Base-by-base conservation (phyloP, 257 asterid species). In the Cruciata laevipes region DNA sequence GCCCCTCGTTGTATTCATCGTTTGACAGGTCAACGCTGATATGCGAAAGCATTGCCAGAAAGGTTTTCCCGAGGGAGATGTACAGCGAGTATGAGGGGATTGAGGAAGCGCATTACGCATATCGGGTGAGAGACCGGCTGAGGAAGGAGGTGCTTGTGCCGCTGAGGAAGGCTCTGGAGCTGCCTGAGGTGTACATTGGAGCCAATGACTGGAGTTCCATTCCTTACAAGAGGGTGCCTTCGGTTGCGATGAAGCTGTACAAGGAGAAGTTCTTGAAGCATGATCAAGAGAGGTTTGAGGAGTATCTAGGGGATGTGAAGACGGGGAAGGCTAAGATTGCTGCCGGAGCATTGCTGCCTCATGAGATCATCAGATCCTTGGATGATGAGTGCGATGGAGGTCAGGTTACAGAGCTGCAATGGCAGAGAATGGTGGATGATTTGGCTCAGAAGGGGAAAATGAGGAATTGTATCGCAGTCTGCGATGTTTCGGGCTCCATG, bases 341-440 rank as follows among this genome's bases (percentile, higher is more conserved):
- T 9, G 74, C 74, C 0, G 74, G 65, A 2, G 74, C 68, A 1
- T 40, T 70, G 57, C 13, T 63, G 20, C 74, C 74, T 11, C 63
- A 70, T 11, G 56, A 70, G 53, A 63, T 71, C 30, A 71, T 71
- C 3, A 11, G 3, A 7, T 42, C 51, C 3, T 9, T 71, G 31
- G 6, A 62, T 9, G 37, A 37, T 31, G 1, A 6, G 3, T n/a
- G n/a, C n/a, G 47, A 25, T 32, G 74, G 64, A 9, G 68, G 53
- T 5, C 13, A 63, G 11, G 65, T 71, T 55, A 65, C 63, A 0
- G 75, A 62, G 40, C 61, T 63, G 20, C 75, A 62, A 3, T 47
- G 75, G 75, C 61, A 30, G 38, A 71, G 75, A 63, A 53, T 51
- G 56, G 69, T 51, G 66, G 69, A 70, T 11, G 74, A 70, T 25